Percentiles rank a stretch among this genome's conserved stretches.
Conservation (phyloP, 192 early-diverging fungal species). For the Podochytrium sp. region DNA sequence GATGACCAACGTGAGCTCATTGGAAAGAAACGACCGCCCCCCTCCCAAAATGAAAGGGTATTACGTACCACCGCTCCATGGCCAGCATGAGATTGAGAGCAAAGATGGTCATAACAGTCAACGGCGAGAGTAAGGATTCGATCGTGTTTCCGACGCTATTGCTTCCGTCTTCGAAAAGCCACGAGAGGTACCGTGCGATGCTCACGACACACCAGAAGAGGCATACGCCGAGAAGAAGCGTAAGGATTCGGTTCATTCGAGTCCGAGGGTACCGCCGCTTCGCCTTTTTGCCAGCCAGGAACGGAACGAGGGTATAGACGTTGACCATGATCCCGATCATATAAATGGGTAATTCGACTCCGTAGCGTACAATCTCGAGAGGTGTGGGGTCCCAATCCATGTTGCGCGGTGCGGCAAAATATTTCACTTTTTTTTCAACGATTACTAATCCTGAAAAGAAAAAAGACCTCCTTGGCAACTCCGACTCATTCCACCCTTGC, state of each 20-base stretch:
- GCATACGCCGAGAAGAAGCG: neutral
- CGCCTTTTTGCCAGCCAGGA: neutral
- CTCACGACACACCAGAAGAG: neutral
- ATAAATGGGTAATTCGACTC: neutral
- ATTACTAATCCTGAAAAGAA: too few species aligned
- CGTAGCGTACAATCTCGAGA: neutral
- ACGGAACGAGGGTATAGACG: neutral
- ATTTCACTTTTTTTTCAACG: too few species aligned
- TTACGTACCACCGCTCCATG: neutral
- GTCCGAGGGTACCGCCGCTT: neutral
- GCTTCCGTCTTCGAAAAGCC: neutral
- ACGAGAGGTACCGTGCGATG: neutral
- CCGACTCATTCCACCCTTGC: too few species aligned
- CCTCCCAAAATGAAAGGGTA: too few species aligned
- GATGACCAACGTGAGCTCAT: too few species aligned
- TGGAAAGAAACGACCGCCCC: too few species aligned
- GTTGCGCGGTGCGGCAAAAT: too few species aligned
- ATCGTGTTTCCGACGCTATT: neutral
- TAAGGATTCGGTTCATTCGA: neutral
- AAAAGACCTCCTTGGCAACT: too few species aligned
- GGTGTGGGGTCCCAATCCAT: too few species aligned
- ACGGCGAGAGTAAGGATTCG: neutral
- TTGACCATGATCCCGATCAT: neutral
- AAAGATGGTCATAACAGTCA: neutral
- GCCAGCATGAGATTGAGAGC: slow-evolving; percentile 2